Conservation (phyloP, 192 early-diverging fungal genomes). For the Coemansia sp. region DNA sequence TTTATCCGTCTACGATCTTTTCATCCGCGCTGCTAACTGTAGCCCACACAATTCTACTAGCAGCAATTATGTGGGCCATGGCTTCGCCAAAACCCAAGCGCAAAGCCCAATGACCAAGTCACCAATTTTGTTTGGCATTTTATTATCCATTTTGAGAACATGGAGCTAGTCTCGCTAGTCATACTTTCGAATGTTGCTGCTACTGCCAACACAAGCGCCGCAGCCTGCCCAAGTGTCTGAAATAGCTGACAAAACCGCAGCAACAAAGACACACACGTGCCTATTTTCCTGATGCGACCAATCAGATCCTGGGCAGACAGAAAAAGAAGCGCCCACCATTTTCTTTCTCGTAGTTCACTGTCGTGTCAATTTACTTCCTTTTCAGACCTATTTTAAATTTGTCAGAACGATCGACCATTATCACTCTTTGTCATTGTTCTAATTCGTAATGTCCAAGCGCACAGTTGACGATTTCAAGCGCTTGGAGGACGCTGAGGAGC, state of each 20-base stretch:
- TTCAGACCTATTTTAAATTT: background rate
- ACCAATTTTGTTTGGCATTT: background rate
- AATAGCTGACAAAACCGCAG: background rate
- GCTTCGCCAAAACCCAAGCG: background rate
- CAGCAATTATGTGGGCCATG: conserved; percentile 37
- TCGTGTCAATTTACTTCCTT: background rate
- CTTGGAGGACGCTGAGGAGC: background rate
- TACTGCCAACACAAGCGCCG: background rate
- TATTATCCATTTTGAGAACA: background rate
- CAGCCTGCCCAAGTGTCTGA: background rate
- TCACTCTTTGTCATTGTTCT: background rate
- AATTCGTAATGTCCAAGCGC: conserved; percentile 1
- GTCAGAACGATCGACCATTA: background rate
- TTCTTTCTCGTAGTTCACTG: background rate
- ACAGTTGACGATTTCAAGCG: background rate
- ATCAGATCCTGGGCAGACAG: background rate
- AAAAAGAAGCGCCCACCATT: background rate
- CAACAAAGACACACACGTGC: background rate
- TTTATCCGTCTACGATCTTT: conserved; percentile 73
- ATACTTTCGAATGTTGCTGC: background rate
- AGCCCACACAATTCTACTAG: conserved; percentile 64
- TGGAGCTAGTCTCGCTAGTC: background rate
- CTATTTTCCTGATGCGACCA: background rate
- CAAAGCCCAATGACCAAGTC: background rate
- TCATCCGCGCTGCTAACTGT: conserved; percentile 57